These are phyloP conservation scores for Quillaja saponaria DNA, from an alignment of 306 rosid species.

Conservation along the genomic window DNA sequence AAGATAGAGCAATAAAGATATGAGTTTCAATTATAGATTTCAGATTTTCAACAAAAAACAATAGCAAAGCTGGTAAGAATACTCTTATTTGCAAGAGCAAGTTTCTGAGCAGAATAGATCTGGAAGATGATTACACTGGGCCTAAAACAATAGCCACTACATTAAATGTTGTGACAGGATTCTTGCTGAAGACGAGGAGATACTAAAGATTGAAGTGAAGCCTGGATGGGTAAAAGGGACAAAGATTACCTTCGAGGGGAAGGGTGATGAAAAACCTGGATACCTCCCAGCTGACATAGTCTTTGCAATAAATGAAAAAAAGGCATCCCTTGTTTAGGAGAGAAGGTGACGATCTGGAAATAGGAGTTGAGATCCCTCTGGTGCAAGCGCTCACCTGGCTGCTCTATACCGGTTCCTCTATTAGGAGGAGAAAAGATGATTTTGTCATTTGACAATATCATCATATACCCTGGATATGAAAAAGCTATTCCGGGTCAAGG, in stretches of 20 bases:
- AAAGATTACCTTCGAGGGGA: slow-evolving; percentile 78
- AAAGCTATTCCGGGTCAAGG: slow-evolving; percentile 76
- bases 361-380: slow-evolving; percentile 66
- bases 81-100: slow-evolving; percentile 49
- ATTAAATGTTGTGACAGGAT: slow-evolving; percentile 84
- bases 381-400: slow-evolving; percentile 78
- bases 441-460: slow-evolving; percentile 55
- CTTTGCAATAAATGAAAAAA: slow-evolving; percentile 66
- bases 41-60: not conserved
- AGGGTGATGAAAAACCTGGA: slow-evolving; percentile 92
- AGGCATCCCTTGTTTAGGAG: slow-evolving; percentile 61
- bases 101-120: slow-evolving; percentile 61
- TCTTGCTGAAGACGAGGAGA: slow-evolving; percentile 88
- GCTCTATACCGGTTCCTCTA: slow-evolving; percentile 69
- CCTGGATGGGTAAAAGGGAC: slow-evolving; percentile 96
- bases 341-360: slow-evolving; percentile 70
- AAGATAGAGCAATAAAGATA: not conserved
- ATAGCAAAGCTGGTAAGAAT: not conserved
- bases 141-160: too few relatives aligned
- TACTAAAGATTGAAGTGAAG: slow-evolving; percentile 57
- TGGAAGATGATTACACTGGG: too few relatives aligned
- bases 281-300: slow-evolving; percentile 80
- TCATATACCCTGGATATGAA: slow-evolving; percentile 69
- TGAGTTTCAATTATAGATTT: not conserved
- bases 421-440: slow-evolving; percentile 70